Conservation (phyloP, 75 land plant genomes). For the Chamaecyparis obtusa region DNA sequence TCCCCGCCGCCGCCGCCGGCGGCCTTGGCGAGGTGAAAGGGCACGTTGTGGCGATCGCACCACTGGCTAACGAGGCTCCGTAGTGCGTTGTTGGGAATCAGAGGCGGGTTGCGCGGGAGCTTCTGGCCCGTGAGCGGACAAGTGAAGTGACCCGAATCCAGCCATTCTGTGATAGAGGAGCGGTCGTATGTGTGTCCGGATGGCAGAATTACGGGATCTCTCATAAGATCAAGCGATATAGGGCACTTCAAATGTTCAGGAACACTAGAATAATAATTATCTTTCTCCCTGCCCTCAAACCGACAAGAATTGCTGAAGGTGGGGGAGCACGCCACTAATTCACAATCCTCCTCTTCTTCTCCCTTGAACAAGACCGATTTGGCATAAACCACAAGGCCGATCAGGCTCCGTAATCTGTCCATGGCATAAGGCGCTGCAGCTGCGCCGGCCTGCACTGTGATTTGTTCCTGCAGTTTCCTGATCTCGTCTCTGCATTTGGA, state of each 20-base stretch:
- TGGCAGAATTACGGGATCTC: constrained; percentile 64
- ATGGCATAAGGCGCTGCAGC: constrained; percentile 34
- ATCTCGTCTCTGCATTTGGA: constrained; percentile 53
- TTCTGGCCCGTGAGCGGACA: constrained; percentile 36
- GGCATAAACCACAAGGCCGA: constrained; percentile 24
- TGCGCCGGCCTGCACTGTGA: constrained; percentile 36
- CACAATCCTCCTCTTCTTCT: background rate
- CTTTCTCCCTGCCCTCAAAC: background rate
- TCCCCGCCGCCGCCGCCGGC: constrained; percentile 5
- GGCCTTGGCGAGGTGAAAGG: background rate
- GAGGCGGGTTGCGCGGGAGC: constrained; percentile 40
- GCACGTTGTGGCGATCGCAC: constrained; percentile 40
- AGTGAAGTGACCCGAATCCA: background rate
- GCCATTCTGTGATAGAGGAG: background rate
- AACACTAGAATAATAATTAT: constrained; percentile 3
- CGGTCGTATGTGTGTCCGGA: background rate
- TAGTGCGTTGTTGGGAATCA: constrained; percentile 64
- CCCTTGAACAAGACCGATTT: constrained; percentile 13
- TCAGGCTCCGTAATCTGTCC: constrained; percentile 36
- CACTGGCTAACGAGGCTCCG: constrained; percentile 63
- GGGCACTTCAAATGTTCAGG: constrained; percentile 72
- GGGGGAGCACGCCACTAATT: background rate
- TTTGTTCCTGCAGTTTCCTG: constrained; percentile 34
- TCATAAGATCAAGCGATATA: constrained; percentile 71
- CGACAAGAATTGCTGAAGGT: background rate